phyloP scores from a whole-genome alignment of 2,329 filamentous ascomycete species.

The Diplodia intermedia region DNA sequence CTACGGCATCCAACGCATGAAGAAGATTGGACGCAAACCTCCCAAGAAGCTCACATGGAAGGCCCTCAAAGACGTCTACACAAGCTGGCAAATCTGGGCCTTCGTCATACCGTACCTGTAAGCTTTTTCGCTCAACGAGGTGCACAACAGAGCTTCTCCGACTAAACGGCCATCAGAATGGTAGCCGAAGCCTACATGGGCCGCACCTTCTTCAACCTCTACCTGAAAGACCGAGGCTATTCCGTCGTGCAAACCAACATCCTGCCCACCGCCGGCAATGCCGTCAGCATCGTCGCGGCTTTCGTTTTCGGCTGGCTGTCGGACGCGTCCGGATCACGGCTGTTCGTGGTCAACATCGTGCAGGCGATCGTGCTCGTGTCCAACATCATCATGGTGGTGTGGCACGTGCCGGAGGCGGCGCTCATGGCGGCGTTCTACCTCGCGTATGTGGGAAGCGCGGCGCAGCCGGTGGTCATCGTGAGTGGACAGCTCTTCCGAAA shows the following conservation, averaged over 20 bases:
- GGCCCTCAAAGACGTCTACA: slow-evolving; percentile 20
- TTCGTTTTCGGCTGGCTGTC: slow-evolving; percentile 17
- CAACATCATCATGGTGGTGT: slow-evolving; percentile 26
- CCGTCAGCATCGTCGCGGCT: slow-evolving; percentile 24
- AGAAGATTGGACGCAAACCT: slow-evolving; percentile 22
- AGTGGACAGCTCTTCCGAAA: neutral
- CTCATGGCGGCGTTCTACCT: slow-evolving; percentile 24
- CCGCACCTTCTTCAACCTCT: slow-evolving; percentile 20
- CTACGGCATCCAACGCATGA: slow-evolving; percentile 21
- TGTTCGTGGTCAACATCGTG: slow-evolving; percentile 11
- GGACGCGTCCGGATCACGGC: slow-evolving; percentile 5
- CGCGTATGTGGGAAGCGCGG: neutral
- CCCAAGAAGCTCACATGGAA: slow-evolving; percentile 25
- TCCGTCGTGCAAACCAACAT: slow-evolving; percentile 25
- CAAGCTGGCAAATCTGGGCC: slow-evolving; percentile 25
- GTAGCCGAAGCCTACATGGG: slow-evolving; percentile 20
- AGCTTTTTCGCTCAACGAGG: neutral
- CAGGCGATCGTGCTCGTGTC: slow-evolving; percentile 21
- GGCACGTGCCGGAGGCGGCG: slow-evolving; percentile 17
- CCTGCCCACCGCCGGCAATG: slow-evolving; percentile 24
- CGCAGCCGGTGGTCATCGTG: slow-evolving; percentile 22
- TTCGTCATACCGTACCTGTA: slow-evolving; percentile 25
- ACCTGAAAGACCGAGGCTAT: slow-evolving; percentile 28
- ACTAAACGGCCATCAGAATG: slow-evolving; percentile 1
- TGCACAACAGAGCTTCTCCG: neutral